These are phyloP conservation scores for Backusella parvicylindrica DNA, from an alignment of 192 early-diverging fungal species.

Conservation along the genomic window DNA sequence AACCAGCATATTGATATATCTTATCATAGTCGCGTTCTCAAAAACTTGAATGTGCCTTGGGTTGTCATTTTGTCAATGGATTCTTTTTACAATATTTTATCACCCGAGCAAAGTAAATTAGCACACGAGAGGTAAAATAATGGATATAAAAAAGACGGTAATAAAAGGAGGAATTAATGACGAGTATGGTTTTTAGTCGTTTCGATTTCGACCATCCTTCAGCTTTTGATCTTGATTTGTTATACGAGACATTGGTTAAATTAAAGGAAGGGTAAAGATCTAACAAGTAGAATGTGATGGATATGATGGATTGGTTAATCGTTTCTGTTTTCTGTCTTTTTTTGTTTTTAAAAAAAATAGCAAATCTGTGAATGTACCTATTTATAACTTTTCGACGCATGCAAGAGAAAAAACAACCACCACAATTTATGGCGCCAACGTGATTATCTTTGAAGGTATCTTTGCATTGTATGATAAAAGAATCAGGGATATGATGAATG, in stretches of 20 bases:
- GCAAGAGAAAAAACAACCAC: constrained; percentile 68
- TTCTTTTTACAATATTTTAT: constrained; percentile 89
- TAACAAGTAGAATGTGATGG: not conserved
- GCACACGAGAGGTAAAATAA: constrained; percentile 44
- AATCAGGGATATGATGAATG: constrained; percentile 80
- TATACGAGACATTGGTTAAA: constrained; percentile 67
- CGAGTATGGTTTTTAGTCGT: constrained; percentile 47
- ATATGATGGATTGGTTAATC: not conserved
- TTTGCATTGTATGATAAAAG: constrained; percentile 90
- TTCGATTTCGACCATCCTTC: constrained; percentile 94
- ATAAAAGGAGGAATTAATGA: not conserved
- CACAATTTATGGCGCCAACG: constrained; percentile 89
- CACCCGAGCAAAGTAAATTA: constrained; percentile 62
- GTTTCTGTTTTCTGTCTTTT: no score
- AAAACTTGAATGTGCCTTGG: constrained; percentile 77
- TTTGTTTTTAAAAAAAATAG: constrained; percentile 10
- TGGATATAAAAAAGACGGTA: not conserved
- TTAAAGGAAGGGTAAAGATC: constrained; percentile 69
- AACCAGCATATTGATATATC: not conserved
- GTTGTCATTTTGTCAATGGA: constrained; percentile 95
- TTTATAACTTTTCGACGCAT: constrained; percentile 91
- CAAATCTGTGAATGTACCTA: constrained; percentile 75
- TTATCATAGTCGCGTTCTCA: constrained; percentile 54
- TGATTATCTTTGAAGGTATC: constrained; percentile 97
- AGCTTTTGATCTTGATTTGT: constrained; percentile 82